These are phyloP conservation scores for Pholiota molesta DNA, from an alignment of 768 basidiomycete species.

Conservation along the genomic window DNA sequence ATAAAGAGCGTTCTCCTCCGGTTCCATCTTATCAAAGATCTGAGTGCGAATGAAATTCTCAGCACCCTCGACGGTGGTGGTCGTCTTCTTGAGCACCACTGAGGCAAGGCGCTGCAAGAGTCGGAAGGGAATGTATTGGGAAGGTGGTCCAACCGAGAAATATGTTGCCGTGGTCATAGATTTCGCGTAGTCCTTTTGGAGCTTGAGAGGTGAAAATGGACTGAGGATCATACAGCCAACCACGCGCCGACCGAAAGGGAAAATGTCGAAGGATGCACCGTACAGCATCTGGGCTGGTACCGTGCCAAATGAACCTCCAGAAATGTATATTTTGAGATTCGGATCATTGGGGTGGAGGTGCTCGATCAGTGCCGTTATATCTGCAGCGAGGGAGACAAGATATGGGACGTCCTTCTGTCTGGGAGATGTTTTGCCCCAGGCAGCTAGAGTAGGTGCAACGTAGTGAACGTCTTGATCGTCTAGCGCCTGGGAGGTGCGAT, in stretches of 20 bases:
- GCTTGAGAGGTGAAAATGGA: constrained; percentile 49
- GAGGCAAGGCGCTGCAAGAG: constrained; percentile 35
- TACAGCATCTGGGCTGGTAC: constrained; percentile 60
- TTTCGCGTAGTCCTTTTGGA: constrained; percentile 47
- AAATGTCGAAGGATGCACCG: constrained; percentile 50
- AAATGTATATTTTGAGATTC: constrained; percentile 49
- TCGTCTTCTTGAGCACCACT: constrained; percentile 32
- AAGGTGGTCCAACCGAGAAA: constrained; percentile 47
- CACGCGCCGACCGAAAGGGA: constrained; percentile 51
- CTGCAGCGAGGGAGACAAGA: constrained; percentile 42
- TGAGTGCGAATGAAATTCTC: constrained; percentile 41
- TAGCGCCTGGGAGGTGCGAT: constrained; percentile 34
- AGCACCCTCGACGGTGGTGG: constrained; percentile 41
- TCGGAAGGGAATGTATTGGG: constrained; percentile 44
- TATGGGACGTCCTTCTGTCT: constrained; percentile 36
- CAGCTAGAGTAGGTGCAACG: constrained; percentile 57
- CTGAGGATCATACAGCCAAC: constrained; percentile 49
- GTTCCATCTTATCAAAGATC: constrained; percentile 38
- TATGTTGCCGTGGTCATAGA: constrained; percentile 51
- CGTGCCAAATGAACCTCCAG: constrained; percentile 58
- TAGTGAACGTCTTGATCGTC: constrained; percentile 44
- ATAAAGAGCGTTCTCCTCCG: constrained; percentile 42
- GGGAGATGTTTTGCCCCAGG: constrained; percentile 59
- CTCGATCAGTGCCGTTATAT: constrained; percentile 48
- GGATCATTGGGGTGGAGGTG: constrained; percentile 49